phyloP scores from a whole-genome alignment of 164 flowering plant genomes.

The Berberis thunbergii region DNA sequence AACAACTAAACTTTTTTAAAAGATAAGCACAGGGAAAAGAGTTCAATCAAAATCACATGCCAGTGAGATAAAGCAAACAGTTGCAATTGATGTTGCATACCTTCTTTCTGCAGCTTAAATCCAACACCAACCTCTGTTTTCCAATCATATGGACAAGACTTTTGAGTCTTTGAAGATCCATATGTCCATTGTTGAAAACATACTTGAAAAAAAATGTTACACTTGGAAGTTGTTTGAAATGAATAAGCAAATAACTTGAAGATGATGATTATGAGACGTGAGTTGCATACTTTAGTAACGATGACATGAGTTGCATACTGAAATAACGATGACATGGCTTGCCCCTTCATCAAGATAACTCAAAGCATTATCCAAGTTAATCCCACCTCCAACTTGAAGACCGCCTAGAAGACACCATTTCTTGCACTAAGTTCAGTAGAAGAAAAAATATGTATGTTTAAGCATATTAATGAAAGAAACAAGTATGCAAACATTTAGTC shows the following conservation, averaged over 20 bases:
- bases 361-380: conserved; percentile 59
- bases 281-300: no score
- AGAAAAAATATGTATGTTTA: conserved; percentile 29
- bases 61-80: not conserved
- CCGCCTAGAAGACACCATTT: conserved; percentile 54
- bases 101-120: conserved; percentile 96
- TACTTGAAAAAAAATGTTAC: conserved; percentile 27
- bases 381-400: conserved; percentile 95
- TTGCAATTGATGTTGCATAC: conserved; percentile 21
- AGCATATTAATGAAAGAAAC: conserved; percentile 3
- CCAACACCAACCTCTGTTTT: conserved; percentile 76
- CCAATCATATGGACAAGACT: conserved; percentile 63
- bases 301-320: conserved; percentile 38
- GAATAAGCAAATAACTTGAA: not conserved
- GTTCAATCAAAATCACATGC: no score
- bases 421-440: conserved; percentile 40
- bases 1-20: not conserved
- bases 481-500: no score
- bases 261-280: not conserved
- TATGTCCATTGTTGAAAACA: conserved; percentile 85
- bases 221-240: not conserved
- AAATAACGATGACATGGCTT: conserved; percentile 94
- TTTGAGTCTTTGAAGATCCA: conserved; percentile 78
- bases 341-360: conserved; percentile 83
- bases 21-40: not conserved